A percentile compares a stretch with the other conserved stretches of the same genome.
Conservation (phyloP, 106 monocot species). For the Allium cepa region DNA sequence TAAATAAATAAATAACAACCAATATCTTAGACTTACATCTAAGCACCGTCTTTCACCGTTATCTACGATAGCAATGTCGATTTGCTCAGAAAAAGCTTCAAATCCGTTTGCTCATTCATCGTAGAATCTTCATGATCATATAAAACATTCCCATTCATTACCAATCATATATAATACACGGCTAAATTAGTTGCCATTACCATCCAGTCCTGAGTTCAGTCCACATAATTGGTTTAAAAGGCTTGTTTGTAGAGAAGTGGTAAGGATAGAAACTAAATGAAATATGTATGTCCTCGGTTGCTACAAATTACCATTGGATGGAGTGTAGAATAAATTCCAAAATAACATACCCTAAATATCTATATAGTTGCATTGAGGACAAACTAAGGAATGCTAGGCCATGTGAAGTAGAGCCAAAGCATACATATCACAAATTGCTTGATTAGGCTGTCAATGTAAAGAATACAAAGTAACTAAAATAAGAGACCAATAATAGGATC, state of each 20-base stretch:
- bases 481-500: conserved; percentile 71
- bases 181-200: no score
- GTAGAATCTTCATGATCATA: conserved; percentile 13
- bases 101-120: conserved; percentile 62
- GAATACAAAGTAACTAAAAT: neutral
- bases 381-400: neutral
- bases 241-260: no score
- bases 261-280: no score
- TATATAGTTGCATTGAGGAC: neutral
- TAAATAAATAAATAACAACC: no score
- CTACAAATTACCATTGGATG: no score
- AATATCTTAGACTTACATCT: conserved; percentile 44
- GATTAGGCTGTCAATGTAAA: neutral
- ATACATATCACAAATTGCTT: neutral
- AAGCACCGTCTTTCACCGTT: conserved; percentile 60
- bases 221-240: no score
- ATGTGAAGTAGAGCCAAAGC: conserved; percentile 9
- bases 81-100: conserved; percentile 88
- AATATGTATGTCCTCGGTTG: no score
- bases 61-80: conserved; percentile 82
- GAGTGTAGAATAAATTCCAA: no score
- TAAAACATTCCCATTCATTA: conserved; percentile 44
- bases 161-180: no score
- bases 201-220: no score
- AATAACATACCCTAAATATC: no score